A percentile compares a stretch with the other conserved stretches of the same genome.
Conservation (phyloP, 306 rosid species). For the Alnus rubra region DNA sequence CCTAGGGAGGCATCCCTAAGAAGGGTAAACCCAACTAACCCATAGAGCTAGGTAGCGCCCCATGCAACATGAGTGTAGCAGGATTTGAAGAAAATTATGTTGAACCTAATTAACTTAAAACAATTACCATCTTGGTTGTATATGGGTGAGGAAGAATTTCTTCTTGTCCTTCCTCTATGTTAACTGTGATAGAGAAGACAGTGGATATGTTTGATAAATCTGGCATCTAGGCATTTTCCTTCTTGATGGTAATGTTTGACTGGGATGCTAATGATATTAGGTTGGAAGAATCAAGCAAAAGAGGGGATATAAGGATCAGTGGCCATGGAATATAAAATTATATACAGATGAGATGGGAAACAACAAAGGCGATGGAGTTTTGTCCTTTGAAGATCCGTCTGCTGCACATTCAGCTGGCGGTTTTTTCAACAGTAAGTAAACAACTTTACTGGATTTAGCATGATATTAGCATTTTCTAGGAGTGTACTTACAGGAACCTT, state of each 20-base stretch:
- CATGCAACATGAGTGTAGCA: neutral
- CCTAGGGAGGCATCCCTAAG: neutral
- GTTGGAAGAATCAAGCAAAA: slow-evolving; percentile 99
- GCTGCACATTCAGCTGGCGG: slow-evolving; percentile 97
- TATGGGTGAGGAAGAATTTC: slow-evolving; percentile 2
- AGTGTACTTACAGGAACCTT: slow-evolving; percentile 23
- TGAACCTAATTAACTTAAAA: neutral
- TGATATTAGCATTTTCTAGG: neutral
- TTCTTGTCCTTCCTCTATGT: neutral
- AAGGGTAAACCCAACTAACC: neutral
- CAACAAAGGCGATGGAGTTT: slow-evolving; percentile 93
- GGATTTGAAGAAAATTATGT: neutral
- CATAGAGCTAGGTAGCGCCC: neutral
- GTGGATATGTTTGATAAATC: neutral
- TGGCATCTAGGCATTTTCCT: neutral
- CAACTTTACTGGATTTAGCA: neutral
- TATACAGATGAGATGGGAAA: slow-evolving; percentile 90
- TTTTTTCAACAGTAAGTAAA: slow-evolving; percentile 72
- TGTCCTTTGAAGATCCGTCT: slow-evolving; percentile 92
- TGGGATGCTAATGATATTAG: slow-evolving; percentile 34
- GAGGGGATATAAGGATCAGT: slow-evolving; percentile 98
- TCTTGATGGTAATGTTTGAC: neutral
- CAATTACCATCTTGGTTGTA: neutral
- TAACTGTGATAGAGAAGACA: neutral
- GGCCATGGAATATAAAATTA: slow-evolving; percentile 95